Percentiles rank a stretch among this genome's conserved stretches.
phyloP scores from a whole-genome alignment of 1,139 yeast species.

The Groenewaldozyma sp. region DNA sequence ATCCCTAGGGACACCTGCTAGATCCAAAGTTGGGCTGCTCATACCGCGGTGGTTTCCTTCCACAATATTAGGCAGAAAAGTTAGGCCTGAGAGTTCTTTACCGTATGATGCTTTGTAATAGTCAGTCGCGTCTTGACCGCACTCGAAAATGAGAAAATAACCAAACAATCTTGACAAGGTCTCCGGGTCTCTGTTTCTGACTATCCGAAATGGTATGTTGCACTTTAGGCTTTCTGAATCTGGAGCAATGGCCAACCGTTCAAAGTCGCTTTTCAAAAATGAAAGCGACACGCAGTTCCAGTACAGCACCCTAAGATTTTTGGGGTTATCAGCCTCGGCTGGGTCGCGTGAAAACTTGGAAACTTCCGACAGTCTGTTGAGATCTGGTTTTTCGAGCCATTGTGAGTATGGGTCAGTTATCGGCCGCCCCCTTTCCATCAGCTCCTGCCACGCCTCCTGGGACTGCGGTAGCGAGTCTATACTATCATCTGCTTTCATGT shows the following conservation, averaged over 20 bases:
- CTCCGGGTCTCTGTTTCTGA: slow-evolving; percentile 42
- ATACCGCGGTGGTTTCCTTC: slow-evolving; percentile 22
- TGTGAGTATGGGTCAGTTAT: background rate
- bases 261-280: slow-evolving; percentile 26
- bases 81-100: slow-evolving; percentile 44
- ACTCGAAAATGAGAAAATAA: slow-evolving; percentile 45
- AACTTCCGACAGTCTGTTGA: background rate
- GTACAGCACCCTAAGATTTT: slow-evolving; percentile 18
- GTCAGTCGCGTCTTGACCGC: slow-evolving; percentile 40
- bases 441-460: background rate
- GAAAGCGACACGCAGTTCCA: slow-evolving; percentile 28
- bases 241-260: slow-evolving; percentile 24
- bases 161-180: slow-evolving; percentile 38
- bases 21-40: slow-evolving; percentile 21
- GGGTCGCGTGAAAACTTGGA: background rate
- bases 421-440: background rate
- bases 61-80: slow-evolving; percentile 39
- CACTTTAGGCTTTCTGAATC: slow-evolving; percentile 13
- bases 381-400: slow-evolving; percentile 1
- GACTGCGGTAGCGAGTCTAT: background rate
- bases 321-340: background rate
- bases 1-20: slow-evolving; percentile 21
- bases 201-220: slow-evolving; percentile 23
- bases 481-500: background rate
- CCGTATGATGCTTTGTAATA: slow-evolving; percentile 43